Evolutionary conservation across 805 yeast species (phyloP).

Genomic region (Metschnikowia picachoensis): DNA sequence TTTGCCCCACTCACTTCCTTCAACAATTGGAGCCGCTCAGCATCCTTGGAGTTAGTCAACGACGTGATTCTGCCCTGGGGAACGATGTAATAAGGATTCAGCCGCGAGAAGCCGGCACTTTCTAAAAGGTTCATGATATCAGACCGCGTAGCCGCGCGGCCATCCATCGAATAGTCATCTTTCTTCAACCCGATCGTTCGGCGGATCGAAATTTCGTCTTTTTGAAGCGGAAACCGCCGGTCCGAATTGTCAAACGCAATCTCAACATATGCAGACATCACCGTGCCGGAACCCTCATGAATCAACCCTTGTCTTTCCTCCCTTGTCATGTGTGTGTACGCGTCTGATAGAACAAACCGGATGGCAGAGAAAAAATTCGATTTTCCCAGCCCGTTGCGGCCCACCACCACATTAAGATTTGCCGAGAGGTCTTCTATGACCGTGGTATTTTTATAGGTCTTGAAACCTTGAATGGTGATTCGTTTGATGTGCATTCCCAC

Average conservation of each 20-base stretch:
- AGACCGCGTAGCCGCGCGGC: constrained; percentile 69
- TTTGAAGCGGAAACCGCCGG: constrained; percentile 65
- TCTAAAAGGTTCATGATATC: constrained; percentile 82
- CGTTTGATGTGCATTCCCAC: constrained; percentile 37
- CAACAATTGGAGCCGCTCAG: constrained; percentile 70
- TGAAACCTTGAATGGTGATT: constrained; percentile 86
- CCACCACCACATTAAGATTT: constrained; percentile 76
- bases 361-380: constrained; percentile 95
- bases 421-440: constrained; percentile 75
- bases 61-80: constrained; percentile 93
- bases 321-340: constrained; percentile 75
- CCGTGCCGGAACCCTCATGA: constrained; percentile 87
- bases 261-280: constrained; percentile 91
- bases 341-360: constrained; percentile 86
- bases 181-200: constrained; percentile 92
- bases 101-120: constrained; percentile 86
- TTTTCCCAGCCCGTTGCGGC: constrained; percentile 95
- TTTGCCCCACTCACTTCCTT: constrained; percentile 96
- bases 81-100: constrained; percentile 92
- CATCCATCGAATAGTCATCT: constrained; percentile 85
- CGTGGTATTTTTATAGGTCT: constrained; percentile 84
- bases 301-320: constrained; percentile 85
- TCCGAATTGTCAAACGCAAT: constrained; percentile 80
- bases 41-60: constrained; percentile 83
- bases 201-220: constrained; percentile 66